A percentile compares a stretch with the other conserved stretches of the same genome.
phyloP scores from a whole-genome alignment of 306 rosid species.

The Datisca glomerata region DNA sequence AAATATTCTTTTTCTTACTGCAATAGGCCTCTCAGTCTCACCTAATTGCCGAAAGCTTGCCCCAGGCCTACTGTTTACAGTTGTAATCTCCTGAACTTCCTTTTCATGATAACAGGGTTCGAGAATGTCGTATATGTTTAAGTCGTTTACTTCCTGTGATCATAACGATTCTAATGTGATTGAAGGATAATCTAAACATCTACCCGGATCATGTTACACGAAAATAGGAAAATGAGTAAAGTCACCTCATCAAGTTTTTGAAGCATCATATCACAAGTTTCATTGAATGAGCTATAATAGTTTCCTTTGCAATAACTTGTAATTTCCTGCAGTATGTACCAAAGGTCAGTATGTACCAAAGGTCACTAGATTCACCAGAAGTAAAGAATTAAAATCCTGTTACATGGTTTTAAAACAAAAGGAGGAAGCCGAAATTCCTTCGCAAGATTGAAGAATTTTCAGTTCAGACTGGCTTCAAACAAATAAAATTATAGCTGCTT shows the following conservation, averaged over 20 bases:
- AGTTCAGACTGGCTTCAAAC: too few species aligned
- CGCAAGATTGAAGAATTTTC: too few species aligned
- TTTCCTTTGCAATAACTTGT: conserved; percentile 41
- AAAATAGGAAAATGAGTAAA: conserved; percentile 4
- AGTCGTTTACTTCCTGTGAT: conserved; percentile 39
- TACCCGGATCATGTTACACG: not conserved
- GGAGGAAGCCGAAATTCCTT: too few species aligned
- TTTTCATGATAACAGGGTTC: conserved; percentile 79
- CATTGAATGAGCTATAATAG: conserved; percentile 26
- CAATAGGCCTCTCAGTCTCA: conserved; percentile 66
- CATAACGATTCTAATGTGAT: conserved; percentile 9
- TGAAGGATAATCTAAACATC: conserved; percentile 9
- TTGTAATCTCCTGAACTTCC: conserved; percentile 13
- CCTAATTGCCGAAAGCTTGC: conserved; percentile 67
- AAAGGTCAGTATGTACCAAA: too few species aligned
- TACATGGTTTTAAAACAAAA: too few species aligned
- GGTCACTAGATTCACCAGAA: too few species aligned
- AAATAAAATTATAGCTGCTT: too few species aligned
- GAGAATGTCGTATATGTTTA: conserved; percentile 75
- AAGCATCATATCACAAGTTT: conserved; percentile 34
- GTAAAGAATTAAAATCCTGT: too few species aligned
- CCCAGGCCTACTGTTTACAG: conserved; percentile 34
- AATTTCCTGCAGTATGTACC: conserved; percentile 40
- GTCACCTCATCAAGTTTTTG: conserved; percentile 51
- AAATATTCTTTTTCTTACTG: conserved; percentile 83